Conservation (phyloP, 768 basidiomycete genomes). For the Termitomyces sp. region DNA sequence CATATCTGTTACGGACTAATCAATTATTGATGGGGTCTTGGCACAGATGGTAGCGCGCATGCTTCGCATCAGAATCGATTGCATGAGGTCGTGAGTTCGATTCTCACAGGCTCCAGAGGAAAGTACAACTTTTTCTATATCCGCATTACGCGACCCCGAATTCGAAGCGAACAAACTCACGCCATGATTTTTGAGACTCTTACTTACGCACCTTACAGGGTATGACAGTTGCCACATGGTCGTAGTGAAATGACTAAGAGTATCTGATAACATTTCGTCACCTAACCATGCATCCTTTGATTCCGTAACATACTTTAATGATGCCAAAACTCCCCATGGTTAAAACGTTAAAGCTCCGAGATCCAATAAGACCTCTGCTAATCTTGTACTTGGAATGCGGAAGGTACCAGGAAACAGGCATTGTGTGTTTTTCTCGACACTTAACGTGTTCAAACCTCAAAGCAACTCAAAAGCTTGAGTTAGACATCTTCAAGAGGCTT, state of each 20-base stretch:
- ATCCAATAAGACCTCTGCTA: constrained; percentile 43
- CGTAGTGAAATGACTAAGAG: too few species aligned
- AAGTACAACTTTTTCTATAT: not conserved
- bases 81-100: constrained; percentile 6
- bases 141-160: too few species aligned
- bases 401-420: constrained; percentile 38
- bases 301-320: not conserved
- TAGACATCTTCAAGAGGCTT: constrained; percentile 40
- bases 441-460: not conserved
- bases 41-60: not conserved
- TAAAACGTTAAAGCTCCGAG: constrained; percentile 18
- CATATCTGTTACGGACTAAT: not conserved
- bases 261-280: not conserved
- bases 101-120: not conserved
- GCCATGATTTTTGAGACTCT: not conserved
- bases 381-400: constrained; percentile 43
- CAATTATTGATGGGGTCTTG: not conserved
- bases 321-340: constrained; percentile 3
- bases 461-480: not conserved
- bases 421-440: constrained; percentile 23
- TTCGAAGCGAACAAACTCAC: too few species aligned
- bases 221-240: not conserved
- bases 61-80: not conserved
- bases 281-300: not conserved
- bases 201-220: not conserved